A percentile compares a stretch with the other conserved stretches of the same genome.
phyloP scores from a whole-genome alignment of 2,329 filamentous ascomycete species.

The Alternaria viburni region DNA sequence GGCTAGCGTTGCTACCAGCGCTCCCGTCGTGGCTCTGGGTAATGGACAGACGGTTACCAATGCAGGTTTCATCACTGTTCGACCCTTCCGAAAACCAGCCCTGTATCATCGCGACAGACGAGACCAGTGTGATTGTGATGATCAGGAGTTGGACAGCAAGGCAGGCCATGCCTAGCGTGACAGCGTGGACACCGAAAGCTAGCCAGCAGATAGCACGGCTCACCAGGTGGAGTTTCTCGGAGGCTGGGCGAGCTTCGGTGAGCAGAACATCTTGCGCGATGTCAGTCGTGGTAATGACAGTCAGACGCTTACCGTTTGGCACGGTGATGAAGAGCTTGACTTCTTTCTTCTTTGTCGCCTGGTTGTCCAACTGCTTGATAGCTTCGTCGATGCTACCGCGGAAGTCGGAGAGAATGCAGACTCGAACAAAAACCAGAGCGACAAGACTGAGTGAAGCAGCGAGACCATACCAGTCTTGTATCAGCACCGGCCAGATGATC shows the following conservation, averaged over 20 bases:
- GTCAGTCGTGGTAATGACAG: neutral
- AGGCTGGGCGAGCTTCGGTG: neutral
- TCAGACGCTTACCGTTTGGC: neutral
- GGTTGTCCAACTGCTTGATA: neutral
- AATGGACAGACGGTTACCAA: neutral
- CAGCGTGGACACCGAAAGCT: neutral
- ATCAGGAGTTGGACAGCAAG: neutral
- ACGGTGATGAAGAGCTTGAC: neutral
- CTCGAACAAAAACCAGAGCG: neutral
- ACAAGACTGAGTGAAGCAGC: neutral
- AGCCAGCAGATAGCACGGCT: neutral
- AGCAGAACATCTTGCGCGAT: neutral
- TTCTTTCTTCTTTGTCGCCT: neutral
- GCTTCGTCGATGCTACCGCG: neutral
- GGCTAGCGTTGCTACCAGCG: neutral
- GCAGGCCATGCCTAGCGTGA: neutral
- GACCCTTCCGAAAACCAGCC: neutral
- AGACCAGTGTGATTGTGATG: neutral
- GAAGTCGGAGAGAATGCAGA: neutral
- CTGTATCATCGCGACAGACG: neutral
- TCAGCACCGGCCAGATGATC: neutral
- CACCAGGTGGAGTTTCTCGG: neutral
- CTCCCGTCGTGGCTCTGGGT: neutral
- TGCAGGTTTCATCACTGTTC: neutral
- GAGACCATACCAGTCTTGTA: neutral